Conservation (phyloP, 2,329 filamentous ascomycete genomes). For the Trichoderma atroviride region DNA sequence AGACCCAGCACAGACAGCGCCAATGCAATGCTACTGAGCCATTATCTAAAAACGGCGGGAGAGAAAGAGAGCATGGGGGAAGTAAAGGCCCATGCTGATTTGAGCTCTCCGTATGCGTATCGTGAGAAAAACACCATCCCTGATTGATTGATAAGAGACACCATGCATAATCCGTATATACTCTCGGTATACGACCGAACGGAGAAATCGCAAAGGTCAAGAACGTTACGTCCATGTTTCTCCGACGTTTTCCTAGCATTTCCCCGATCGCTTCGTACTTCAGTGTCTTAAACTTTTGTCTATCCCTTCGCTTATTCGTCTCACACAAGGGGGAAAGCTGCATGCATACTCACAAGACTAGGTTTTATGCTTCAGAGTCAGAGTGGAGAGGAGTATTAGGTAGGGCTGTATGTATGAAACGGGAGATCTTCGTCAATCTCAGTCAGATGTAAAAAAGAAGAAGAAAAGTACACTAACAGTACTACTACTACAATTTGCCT, state of each 20-base stretch:
- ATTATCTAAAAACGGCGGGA: background rate
- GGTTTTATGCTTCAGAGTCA: background rate
- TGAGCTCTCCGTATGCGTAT: background rate
- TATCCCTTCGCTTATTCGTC: conserved; percentile 8
- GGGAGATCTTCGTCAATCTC: conserved; percentile 13
- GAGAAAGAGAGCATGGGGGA: background rate
- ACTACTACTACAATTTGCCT: conserved; percentile 2
- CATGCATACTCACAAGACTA: background rate
- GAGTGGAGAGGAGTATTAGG: background rate
- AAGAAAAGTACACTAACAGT: background rate
- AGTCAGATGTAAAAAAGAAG: conserved; percentile 1
- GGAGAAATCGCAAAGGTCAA: conserved; percentile 10
- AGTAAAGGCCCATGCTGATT: background rate
- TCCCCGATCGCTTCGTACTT: conserved; percentile 10
- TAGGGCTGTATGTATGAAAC: background rate
- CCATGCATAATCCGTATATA: background rate
- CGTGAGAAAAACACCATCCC: background rate
- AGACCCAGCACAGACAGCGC: background rate
- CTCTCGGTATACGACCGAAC: background rate
- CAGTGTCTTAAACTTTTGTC: background rate
- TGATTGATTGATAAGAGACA: background rate
- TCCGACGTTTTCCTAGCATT: conserved; percentile 14
- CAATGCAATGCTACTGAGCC: conserved; percentile 7
- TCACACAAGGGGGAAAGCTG: background rate
- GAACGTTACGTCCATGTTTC: conserved; percentile 15